These are phyloP conservation scores for Kuraishia borneana DNA, from an alignment of 805 yeast genomes.

Conservation along the genomic window DNA sequence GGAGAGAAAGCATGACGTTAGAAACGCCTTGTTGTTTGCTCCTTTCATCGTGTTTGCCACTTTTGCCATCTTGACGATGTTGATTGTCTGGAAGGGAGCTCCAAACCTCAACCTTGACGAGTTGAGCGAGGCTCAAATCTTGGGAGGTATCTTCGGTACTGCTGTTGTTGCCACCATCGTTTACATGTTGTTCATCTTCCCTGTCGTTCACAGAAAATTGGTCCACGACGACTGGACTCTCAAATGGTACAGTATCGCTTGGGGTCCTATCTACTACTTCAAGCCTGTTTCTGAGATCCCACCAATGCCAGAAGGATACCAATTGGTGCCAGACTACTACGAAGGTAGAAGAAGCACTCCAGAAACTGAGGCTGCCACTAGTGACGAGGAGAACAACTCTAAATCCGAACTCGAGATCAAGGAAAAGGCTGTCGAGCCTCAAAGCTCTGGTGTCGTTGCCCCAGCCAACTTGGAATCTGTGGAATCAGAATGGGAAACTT, in stretches of 20 bases:
- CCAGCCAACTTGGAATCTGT: constrained; percentile 12
- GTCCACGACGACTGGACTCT: constrained; percentile 58
- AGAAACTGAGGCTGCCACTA: constrained; percentile 4
- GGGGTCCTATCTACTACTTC: constrained; percentile 49
- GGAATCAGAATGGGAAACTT: constrained; percentile 12
- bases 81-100: constrained; percentile 75
- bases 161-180: constrained; percentile 44
- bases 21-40: constrained; percentile 44
- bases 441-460: constrained; percentile 3
- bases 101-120: constrained; percentile 50
- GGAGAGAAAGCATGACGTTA: constrained; percentile 43
- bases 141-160: constrained; percentile 53
- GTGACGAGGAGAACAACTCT: background rate
- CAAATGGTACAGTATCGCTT: constrained; percentile 38
- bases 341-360: constrained; percentile 38
- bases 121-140: constrained; percentile 39
- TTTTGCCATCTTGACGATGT: constrained; percentile 57
- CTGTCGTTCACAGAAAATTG: constrained; percentile 51
- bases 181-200: constrained; percentile 44
- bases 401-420: constrained; percentile 7
- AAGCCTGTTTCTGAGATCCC: constrained; percentile 47
- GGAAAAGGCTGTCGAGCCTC: constrained; percentile 7
- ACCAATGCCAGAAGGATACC: constrained; percentile 52
- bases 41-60: constrained; percentile 53
- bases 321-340: constrained; percentile 52